These are phyloP conservation scores for Corynascus novoguineensis DNA, from an alignment of 495 filamentous ascomycete species.

Conservation along the genomic window DNA sequence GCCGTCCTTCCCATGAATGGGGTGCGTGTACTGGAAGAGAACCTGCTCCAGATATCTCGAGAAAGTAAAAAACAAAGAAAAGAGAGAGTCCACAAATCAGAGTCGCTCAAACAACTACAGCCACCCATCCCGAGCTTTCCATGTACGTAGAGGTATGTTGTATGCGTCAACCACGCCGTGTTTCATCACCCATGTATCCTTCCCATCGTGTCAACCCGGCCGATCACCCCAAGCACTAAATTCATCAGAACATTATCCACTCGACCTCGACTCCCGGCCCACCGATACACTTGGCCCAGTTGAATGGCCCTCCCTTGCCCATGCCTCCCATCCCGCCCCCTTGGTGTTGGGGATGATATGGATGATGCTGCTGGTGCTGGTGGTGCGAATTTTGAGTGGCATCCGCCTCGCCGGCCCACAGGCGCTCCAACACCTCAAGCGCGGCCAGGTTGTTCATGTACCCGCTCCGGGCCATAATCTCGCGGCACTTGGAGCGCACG, in stretches of 20 bases:
- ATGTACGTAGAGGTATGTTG: too few species aligned
- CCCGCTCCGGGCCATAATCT: slow-evolving; percentile 80
- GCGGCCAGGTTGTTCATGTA: slow-evolving; percentile 90
- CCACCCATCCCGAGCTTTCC: too few species aligned
- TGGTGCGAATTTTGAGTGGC: too few species aligned
- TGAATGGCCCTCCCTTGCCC: slow-evolving; percentile 49
- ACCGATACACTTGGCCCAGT: slow-evolving; percentile 73
- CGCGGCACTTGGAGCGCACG: slow-evolving; percentile 71
- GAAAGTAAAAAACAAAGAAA: not conserved
- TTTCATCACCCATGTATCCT: not conserved
- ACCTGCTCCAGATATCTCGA: not conserved
- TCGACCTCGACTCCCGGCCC: slow-evolving; percentile 63
- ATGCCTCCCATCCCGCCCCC: not conserved
- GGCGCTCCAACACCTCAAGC: slow-evolving; percentile 75
- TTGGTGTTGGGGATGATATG: not conserved
- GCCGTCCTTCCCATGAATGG: not conserved
- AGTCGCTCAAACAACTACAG: too few species aligned
- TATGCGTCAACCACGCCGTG: not conserved
- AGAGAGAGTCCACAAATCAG: too few species aligned
- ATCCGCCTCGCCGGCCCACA: slow-evolving; percentile 61
- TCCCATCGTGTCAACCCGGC: not conserved
- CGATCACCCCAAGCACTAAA: not conserved
- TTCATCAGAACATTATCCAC: slow-evolving; percentile 71
- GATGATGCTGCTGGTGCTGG: slow-evolving; percentile 15
- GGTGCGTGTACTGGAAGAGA: not conserved